Evolutionary conservation across 495 filamentous ascomycete species (phyloP).

Genomic region (Aspergillus homomorphus): DNA sequence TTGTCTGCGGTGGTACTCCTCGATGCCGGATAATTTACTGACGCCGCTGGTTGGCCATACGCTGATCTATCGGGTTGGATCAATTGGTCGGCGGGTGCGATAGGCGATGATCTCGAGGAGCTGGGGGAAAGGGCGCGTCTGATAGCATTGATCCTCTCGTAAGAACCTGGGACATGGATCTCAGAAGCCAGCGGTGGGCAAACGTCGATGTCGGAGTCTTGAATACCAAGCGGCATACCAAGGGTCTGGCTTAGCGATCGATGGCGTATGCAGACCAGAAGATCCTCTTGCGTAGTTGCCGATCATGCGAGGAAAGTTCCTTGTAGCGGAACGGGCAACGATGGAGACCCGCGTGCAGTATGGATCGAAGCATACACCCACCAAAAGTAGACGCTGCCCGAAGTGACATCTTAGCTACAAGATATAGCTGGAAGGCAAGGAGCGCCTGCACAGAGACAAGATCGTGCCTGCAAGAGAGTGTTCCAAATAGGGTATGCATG

Average conservation of each 20-base stretch:
- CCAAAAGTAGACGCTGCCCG: slow-evolving; percentile 39
- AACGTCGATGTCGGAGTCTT: slow-evolving; percentile 44
- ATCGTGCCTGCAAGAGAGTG: slow-evolving; percentile 34
- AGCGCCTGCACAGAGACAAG: slow-evolving; percentile 38
- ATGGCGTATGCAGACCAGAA: slow-evolving; percentile 53
- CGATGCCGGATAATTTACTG: background rate
- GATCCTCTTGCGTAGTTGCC: slow-evolving; percentile 42
- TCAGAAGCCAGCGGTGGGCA: slow-evolving; percentile 34
- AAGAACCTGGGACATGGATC: slow-evolving; percentile 25
- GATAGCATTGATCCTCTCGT: slow-evolving; percentile 1
- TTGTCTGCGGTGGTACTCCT: slow-evolving; percentile 11
- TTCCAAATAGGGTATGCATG: slow-evolving; percentile 29
- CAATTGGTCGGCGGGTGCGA: background rate
- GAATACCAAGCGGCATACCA: slow-evolving; percentile 42
- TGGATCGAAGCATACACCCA: slow-evolving; percentile 38
- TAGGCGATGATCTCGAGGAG: background rate
- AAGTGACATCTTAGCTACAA: slow-evolving; percentile 40
- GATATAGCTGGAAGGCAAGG: slow-evolving; percentile 36
- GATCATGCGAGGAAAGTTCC: slow-evolving; percentile 40
- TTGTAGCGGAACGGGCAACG: slow-evolving; percentile 43
- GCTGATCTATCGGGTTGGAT: background rate
- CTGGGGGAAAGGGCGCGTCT: background rate
- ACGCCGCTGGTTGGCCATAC: background rate
- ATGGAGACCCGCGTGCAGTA: slow-evolving; percentile 42
- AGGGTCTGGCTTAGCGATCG: slow-evolving; percentile 48